Conservation (phyloP, 768 basidiomycete genomes). For the Boletus rufocinnamomeus region DNA sequence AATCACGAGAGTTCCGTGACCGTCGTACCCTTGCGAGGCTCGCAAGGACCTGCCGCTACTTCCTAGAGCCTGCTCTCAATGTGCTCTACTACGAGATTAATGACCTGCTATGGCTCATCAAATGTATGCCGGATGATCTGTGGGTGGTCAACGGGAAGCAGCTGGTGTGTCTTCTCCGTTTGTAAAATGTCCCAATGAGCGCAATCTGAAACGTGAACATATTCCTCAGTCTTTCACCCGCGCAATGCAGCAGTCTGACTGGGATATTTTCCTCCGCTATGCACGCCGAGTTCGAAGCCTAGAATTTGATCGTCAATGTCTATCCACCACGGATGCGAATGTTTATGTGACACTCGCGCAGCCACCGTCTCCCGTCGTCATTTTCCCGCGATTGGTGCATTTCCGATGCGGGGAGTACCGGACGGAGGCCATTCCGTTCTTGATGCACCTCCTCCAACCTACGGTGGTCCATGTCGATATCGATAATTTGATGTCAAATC, state of each 20-base stretch:
- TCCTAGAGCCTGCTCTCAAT: slow-evolving; percentile 36
- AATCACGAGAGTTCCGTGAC: slow-evolving; percentile 32
- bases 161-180: slow-evolving; percentile 20
- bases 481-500: slow-evolving; percentile 31
- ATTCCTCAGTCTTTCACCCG: slow-evolving; percentile 25
- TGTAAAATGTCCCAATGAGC: neutral
- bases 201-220: slow-evolving; percentile 9
- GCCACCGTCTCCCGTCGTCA: slow-evolving; percentile 18
- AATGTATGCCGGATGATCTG: slow-evolving; percentile 34
- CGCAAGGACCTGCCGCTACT: slow-evolving; percentile 34
- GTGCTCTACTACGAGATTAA: slow-evolving; percentile 34
- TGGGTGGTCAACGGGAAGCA: slow-evolving; percentile 36
- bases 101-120: slow-evolving; percentile 36
- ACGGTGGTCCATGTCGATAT: slow-evolving; percentile 31
- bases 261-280: slow-evolving; percentile 33
- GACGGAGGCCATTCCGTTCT: slow-evolving; percentile 25
- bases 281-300: slow-evolving; percentile 33
- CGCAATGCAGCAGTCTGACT: slow-evolving; percentile 26
- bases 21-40: slow-evolving; percentile 35
- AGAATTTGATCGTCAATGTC: slow-evolving; percentile 33
- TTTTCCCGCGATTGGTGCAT: slow-evolving; percentile 31
- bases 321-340: slow-evolving; percentile 21
- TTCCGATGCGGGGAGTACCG: slow-evolving; percentile 32
- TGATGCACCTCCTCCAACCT: slow-evolving; percentile 28
- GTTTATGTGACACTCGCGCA: slow-evolving; percentile 23